Base-by-base conservation (phyloP, 2,329 filamentous ascomycete genomes). In the Orbilia blumenaviensis region DNA sequence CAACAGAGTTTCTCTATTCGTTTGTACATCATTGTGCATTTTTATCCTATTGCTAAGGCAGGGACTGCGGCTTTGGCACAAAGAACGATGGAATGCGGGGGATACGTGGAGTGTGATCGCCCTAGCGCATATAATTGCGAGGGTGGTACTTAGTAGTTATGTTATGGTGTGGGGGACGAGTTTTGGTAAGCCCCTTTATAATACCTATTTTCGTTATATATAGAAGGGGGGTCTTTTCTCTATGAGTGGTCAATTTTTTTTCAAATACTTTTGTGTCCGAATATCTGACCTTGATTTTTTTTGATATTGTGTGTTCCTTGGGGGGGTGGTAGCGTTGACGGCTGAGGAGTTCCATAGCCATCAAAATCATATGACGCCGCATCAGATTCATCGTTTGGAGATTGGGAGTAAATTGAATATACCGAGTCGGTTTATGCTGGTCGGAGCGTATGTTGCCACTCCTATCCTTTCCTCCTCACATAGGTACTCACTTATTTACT, bases 31-130 rank as follows among this genome's bases (percentile, higher is more conserved):
- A 1, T 29, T 69, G 12, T 61, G 64, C 10, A 10, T 76, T 3
- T n/a, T 61, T 2, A 52, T 76, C 1, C 18, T 76, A 9, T 12
- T 50, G 1, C 1, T 69, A 9, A 50, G 50, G 12, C 2, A 69
- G 1, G 64, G 58, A 3, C 18, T 76, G 2, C 56, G 72, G 12
- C 25, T 8, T 52, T 69, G 72, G 72, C 41, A 54, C 7, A 69
- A 69, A n/a, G 72, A 76, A 46, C 14, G 72, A 2, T 76, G 72
- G 72, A 76, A 76, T 41, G 54, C 27, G 3, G 72, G 72, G 14
- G 72, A 76, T 54, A 64, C 64, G 2, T 76, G 72, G 72, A 67
- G 58, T 21, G 23, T 68, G 3, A 32, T 69, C 1, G 42, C 72
- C 18, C 14, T 60, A 2, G 10, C 42, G 14, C 63, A 67, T 60